Conservation (phyloP, 2,329 filamentous ascomycete genomes). For the Penicillium oxalicum region DNA sequence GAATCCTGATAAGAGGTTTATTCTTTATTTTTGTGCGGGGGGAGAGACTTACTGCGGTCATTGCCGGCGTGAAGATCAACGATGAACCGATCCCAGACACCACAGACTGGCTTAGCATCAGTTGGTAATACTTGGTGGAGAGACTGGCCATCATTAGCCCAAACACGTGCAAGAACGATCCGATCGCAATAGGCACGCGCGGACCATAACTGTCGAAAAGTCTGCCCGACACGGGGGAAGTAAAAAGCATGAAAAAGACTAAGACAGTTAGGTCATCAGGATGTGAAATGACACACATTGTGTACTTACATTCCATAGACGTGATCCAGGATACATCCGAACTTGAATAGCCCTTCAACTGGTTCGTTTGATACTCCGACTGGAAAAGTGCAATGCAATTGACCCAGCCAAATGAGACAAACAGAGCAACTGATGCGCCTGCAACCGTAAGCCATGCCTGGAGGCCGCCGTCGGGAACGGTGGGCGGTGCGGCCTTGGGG, state of each 20-base stretch:
- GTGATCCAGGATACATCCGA: too few species aligned
- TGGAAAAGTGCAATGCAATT: constrained; percentile 28
- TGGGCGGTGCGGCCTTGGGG: not conserved
- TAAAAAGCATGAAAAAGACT: constrained; percentile 14
- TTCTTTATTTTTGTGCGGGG: too few species aligned
- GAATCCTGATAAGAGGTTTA: too few species aligned
- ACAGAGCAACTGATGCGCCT: constrained; percentile 40
- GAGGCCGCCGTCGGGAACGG: constrained; percentile 10
- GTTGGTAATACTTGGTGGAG: constrained; percentile 50
- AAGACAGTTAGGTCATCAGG: not conserved
- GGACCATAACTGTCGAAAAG: constrained; percentile 59
- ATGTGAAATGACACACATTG: too few species aligned
- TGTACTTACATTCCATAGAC: too few species aligned
- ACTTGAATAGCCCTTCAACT: too few species aligned
- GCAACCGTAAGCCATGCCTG: constrained; percentile 52
- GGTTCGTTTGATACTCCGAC: too few species aligned
- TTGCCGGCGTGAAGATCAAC: constrained; percentile 43
- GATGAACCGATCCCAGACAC: constrained; percentile 47
- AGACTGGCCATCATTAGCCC: constrained; percentile 54
- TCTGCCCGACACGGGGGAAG: constrained; percentile 38
- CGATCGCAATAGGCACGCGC: constrained; percentile 44
- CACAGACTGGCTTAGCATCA: constrained; percentile 49
- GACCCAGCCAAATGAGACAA: constrained; percentile 45
- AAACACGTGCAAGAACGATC: constrained; percentile 51
- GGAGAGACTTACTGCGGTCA: constrained; percentile 1